phyloP scores from a whole-genome alignment of 2,329 filamentous ascomycete genomes.

The Xylaria sp. region DNA sequence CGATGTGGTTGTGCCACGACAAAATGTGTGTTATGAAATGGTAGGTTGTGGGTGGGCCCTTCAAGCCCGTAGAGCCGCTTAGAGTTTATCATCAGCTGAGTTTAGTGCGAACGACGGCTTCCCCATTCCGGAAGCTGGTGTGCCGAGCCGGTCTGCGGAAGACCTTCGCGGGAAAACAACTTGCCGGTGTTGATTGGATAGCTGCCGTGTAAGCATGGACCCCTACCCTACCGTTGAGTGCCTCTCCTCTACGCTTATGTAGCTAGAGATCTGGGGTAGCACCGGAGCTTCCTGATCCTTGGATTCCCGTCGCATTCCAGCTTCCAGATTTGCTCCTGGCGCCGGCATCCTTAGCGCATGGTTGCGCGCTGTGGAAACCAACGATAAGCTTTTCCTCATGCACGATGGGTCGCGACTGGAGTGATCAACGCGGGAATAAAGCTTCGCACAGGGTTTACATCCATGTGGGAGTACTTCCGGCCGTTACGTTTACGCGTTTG shows the following conservation, averaged over 20 bases:
- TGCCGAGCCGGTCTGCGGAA: conserved; percentile 17
- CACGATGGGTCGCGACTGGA: conserved; percentile 14
- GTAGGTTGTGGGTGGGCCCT: too few relatives aligned
- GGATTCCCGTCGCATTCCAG: conserved; percentile 3
- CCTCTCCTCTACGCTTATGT: neutral
- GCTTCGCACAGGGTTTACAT: neutral
- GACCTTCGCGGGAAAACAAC: conserved; percentile 20
- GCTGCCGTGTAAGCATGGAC: conserved; percentile 5
- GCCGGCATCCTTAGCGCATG: neutral
- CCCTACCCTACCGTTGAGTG: neutral
- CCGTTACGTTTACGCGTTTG: neutral
- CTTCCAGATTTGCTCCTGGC: conserved; percentile 25
- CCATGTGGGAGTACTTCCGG: neutral
- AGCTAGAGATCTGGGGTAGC: neutral
- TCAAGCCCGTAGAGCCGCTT: too few relatives aligned
- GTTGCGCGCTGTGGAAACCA: conserved; percentile 12
- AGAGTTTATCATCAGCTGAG: conserved; percentile 2
- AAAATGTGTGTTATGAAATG: too few relatives aligned
- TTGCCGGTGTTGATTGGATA: conserved; percentile 36
- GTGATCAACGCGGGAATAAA: neutral
- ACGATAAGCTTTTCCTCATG: conserved; percentile 20
- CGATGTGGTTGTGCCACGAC: too few relatives aligned
- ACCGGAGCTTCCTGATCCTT: conserved; percentile 2
- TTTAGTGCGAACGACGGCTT: conserved; percentile 7
- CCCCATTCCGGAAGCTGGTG: conserved; percentile 22